Evolutionary conservation across 2,329 filamentous ascomycete genomes (phyloP), one percentile per base, ranked within the genome.

Genomic region (Cercospora brassicicola): DNA sequence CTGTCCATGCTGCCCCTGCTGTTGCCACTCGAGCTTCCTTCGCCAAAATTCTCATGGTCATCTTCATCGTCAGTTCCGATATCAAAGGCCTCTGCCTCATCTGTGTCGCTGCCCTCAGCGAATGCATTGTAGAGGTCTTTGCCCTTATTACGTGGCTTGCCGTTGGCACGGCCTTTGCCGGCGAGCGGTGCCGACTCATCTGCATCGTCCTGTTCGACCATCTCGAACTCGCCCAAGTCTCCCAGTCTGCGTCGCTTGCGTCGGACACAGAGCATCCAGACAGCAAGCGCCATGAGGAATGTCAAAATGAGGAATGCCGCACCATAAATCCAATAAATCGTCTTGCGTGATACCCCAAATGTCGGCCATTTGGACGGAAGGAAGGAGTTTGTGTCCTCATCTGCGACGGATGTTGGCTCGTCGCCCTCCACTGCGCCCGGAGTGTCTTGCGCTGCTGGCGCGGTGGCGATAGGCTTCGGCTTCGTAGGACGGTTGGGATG

Each of bases 51-150:
- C 11, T 73, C 69, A 42, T 70, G 67, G 28, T 74, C 73, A 42
- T 69, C 69, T 33, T 75, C 72, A 28, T 69, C 69, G 48, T 73
- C 73, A 45, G 71, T 69, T 2, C 68, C 73, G 55, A 74, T 33
- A 5, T 66, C 73, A 64, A 74, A 74, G 11, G 67, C 59, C 23
- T 77, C 81, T 62, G 74, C 77, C 73, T 91, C 89, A 65, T 92
- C 91, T 1, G 23, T 45, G 66, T 95, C 94, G 67, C 94, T 94
- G 62, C 93, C 94, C 15, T 92, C 94, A 0, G 95, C 95, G 84
- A 99, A 99, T 4, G 95, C 95, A 83, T 99, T 95, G 79, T 99
- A 99, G 55, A 99, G 82, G 82, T 98, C 94, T 30, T 94, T 93
- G 2, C 93, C 95, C 20, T 92, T 83, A 72, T 83, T 78, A 80